Evolutionary conservation across 345 rosid species (phyloP).

Genomic region (Cardamine resedifolia): DNA sequence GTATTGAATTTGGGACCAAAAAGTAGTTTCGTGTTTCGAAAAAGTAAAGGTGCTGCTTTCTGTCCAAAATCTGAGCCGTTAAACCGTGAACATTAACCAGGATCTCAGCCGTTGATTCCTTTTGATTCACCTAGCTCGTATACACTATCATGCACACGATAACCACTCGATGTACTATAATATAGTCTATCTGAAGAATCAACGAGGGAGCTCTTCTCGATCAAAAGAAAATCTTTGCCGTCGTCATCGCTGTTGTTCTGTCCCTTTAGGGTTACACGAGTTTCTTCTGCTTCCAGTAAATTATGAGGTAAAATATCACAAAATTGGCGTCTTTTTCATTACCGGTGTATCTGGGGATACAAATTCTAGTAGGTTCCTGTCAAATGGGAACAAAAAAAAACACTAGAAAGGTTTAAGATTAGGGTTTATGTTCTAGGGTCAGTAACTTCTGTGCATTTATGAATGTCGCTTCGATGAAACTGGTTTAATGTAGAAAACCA

Average conservation of each 20-base stretch:
- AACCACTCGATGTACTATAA: not conserved
- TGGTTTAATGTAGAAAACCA: not conserved
- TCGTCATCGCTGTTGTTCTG: constrained; percentile 11
- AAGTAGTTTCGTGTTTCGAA: not conserved
- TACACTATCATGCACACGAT: constrained; percentile 5
- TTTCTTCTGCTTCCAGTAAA: constrained; percentile 1
- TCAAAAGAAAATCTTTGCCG: constrained; percentile 18
- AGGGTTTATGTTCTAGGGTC: constrained; percentile 25
- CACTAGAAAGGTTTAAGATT: not conserved
- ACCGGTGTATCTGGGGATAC: not conserved
- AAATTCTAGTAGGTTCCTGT: not conserved
- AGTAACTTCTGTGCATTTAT: not conserved
- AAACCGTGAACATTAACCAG: not conserved
- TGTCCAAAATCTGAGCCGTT: constrained; percentile 24
- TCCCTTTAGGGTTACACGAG: constrained; percentile 28
- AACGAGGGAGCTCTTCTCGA: constrained; percentile 8
- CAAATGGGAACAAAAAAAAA: not conserved
- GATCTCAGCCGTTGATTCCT: constrained; percentile 12
- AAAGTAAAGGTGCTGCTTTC: constrained; percentile 11
- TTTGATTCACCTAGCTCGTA: not conserved
- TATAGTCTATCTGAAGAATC: constrained; percentile 18
- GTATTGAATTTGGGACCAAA: constrained; percentile 22
- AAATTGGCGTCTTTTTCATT: not conserved
- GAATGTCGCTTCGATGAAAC: constrained; percentile 8
- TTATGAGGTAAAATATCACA: constrained; percentile 25